Evolutionary conservation across 139 green algal species (phyloP).

Genomic region (Chlorella sorokiniana): DNA sequence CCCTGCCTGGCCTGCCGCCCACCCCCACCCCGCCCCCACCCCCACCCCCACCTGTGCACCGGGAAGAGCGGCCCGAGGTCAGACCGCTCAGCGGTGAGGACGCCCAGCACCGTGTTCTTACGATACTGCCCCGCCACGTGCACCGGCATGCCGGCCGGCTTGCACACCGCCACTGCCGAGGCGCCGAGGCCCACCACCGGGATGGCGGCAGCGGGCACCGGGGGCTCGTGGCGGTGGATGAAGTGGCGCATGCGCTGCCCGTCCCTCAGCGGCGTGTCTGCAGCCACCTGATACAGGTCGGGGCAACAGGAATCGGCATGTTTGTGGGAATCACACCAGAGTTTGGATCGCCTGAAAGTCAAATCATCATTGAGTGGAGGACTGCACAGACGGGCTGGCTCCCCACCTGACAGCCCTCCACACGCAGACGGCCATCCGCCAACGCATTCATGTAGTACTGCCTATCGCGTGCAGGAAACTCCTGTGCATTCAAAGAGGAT

Average conservation of each 20-base stretch:
- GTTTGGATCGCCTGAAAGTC: not conserved
- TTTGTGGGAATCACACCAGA: not conserved
- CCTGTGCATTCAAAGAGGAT: conserved; percentile 41
- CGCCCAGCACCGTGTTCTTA: conserved; percentile 89
- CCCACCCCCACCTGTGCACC: conserved; percentile 47
- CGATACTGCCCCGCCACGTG: conserved; percentile 91
- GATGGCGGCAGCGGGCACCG: conserved; percentile 57
- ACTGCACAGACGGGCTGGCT: not conserved
- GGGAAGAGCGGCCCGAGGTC: conserved; percentile 74
- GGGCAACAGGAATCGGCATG: not conserved
- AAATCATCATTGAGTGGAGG: no score
- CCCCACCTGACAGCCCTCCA: conserved; percentile 56
- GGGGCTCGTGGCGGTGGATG: conserved; percentile 89
- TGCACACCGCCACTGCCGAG: conserved; percentile 76
- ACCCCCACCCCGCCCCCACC: not conserved
- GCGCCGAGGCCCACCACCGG: conserved; percentile 28
- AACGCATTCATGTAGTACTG: conserved; percentile 75
- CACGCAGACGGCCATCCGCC: conserved; percentile 59
- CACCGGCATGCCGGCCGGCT: conserved; percentile 85
- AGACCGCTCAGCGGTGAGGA: conserved; percentile 65
- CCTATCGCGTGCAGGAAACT: conserved; percentile 66
- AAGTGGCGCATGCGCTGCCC: conserved; percentile 73
- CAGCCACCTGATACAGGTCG: not conserved
- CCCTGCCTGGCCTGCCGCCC: not conserved
- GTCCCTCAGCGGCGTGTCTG: conserved; percentile 43